These are phyloP conservation scores for Trifolium dubium DNA, from an alignment of 306 rosid genomes.

Conservation along the genomic window DNA sequence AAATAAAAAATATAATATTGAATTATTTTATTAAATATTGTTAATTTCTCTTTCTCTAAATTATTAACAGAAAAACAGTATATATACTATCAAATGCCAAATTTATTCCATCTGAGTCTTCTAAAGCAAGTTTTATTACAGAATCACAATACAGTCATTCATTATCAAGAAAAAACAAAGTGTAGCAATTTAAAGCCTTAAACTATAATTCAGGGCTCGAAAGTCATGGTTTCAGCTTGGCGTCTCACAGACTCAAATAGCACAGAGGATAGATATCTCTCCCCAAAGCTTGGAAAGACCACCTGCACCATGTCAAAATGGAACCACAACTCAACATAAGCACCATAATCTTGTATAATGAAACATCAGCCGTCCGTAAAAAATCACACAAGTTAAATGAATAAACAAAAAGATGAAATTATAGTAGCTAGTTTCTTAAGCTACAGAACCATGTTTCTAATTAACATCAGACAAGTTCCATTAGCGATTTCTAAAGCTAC, in stretches of 20 bases:
- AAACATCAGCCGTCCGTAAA: not conserved
- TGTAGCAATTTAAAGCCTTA: constrained; percentile 23
- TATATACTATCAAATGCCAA: not conserved
- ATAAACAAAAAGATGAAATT: not conserved
- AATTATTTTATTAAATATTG: too few relatives aligned
- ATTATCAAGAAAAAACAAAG: constrained; percentile 22
- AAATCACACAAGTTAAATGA: constrained; percentile 18
- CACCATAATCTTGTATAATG: constrained; percentile 1
- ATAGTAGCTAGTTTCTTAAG: constrained; percentile 15
- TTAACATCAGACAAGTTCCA: not conserved
- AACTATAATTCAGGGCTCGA: constrained; percentile 54
- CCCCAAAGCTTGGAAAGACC: constrained; percentile 85
- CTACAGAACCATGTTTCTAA: not conserved
- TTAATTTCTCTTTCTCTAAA: not conserved
- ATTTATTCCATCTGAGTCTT: constrained; percentile 9
- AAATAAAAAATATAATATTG: too few relatives aligned
- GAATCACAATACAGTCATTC: constrained; percentile 27
- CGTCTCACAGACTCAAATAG: constrained; percentile 69
- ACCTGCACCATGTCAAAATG: constrained; percentile 53
- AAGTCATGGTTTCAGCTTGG: constrained; percentile 75
- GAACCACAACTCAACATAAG: constrained; percentile 3
- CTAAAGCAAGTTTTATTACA: constrained; percentile 25
- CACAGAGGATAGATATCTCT: constrained; percentile 78
- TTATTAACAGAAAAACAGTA: not conserved
- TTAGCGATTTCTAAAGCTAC: not conserved